Conservation (phyloP, 202 grass and related monocot genomes). For the Saccharum hybrid region DNA sequence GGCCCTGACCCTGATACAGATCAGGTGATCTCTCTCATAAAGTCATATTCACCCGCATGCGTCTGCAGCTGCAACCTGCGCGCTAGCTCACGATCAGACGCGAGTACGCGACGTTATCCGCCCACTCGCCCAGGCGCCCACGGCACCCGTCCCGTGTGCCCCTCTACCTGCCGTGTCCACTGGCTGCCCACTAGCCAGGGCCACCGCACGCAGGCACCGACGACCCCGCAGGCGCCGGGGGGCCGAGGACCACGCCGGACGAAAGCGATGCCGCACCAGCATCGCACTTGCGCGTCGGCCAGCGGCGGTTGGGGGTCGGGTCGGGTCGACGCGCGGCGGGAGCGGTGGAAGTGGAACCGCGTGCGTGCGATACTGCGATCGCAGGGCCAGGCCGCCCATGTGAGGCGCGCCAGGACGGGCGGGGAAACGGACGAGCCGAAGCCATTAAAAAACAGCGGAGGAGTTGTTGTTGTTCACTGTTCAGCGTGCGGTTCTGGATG, state of each 20-base stretch:
- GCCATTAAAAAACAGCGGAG: not conserved
- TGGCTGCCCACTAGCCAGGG: not conserved
- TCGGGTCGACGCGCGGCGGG: not conserved
- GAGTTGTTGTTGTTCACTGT: not conserved
- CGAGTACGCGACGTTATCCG: not conserved
- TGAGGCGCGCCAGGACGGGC: conserved; percentile 12
- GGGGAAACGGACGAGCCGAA: not conserved
- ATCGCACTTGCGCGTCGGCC: not conserved
- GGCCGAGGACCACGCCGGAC: not conserved
- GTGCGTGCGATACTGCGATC: not conserved
- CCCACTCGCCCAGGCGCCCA: not conserved
- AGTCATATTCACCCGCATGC: not conserved
- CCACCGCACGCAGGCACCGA: conserved; percentile 5
- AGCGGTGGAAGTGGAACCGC: not conserved
- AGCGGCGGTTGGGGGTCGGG: not conserved
- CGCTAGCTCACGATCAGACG: not conserved
- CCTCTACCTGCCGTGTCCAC: not conserved
- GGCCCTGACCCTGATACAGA: too few species aligned
- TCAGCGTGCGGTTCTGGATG: not conserved
- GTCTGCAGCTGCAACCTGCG: not conserved
- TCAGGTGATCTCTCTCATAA: too few species aligned
- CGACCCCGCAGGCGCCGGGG: conserved; percentile 7
- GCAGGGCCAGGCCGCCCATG: not conserved
- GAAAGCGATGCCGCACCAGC: conserved; percentile 33
- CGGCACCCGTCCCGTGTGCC: not conserved